Evolutionary conservation across 2,329 filamentous ascomycete species (phyloP), one percentile per base, ranked within the genome.

Genomic region (Teratosphaeria destructans): DNA sequence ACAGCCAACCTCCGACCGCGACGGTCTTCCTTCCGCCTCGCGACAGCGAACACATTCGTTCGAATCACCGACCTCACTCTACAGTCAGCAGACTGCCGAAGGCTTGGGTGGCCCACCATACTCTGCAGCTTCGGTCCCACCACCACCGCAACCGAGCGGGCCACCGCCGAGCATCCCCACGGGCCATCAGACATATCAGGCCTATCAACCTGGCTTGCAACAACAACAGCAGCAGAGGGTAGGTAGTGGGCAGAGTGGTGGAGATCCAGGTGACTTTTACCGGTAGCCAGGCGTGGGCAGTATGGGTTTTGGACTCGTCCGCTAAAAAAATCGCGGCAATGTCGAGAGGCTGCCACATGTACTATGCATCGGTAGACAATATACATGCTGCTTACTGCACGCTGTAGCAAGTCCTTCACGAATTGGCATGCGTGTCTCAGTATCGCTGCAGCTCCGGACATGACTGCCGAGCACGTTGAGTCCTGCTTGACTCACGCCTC

Each of bases 231-330:
- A 63, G 62, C 66, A 62, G 55, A 55, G 60, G 39, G 52, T 61
- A 55, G 59, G 59, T 5, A 61, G 62, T 29, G 59, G 64, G n/a
- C 62, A 64, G 26, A 63, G 63, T n/a, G 68, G 62, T 53, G 72
- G 63, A 37, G 66, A 74, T 66, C 70, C 70, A 53, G 70, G 68
- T 29, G 71, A 72, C 56, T 73, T 68, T 59, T 73, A 73, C 63
- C 62, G 72, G 57, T 72, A 65, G 57, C 6, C 23, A 8, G 52
- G 14, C 2, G 29, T 23, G 52, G 11, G 19, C 16, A n/a, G 37
- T 10, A 14, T 14, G 11, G 37, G 37, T n/a, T 47, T n/a, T 47
- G 43, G 23, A n/a, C 43, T 7, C 19, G 29, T 32, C 7, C 29
- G 29, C 29, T 32, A 7, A 32, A 3, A 3, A 5, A 32, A 1